phyloP scores from a whole-genome alignment of 2,329 filamentous ascomycete species.

The Macrophomina pseudophaseolina region DNA sequence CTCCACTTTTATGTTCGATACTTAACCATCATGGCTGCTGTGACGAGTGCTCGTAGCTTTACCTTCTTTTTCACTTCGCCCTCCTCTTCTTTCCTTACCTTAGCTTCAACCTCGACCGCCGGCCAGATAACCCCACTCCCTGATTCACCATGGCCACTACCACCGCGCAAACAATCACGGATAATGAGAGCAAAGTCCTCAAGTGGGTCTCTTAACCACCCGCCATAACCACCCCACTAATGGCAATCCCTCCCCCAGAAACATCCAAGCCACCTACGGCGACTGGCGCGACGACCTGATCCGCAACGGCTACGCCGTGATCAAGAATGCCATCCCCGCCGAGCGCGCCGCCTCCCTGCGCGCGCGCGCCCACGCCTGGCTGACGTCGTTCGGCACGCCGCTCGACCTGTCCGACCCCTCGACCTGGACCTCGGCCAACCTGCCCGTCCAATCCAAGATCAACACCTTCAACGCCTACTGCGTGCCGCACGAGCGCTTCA shows the following conservation, averaged over 20 bases:
- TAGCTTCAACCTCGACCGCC: background rate
- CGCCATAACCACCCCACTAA: background rate
- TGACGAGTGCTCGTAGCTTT: background rate
- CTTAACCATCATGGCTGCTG: background rate
- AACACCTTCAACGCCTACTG: conserved; percentile 41
- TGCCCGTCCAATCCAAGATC: conserved; percentile 42
- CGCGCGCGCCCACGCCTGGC: conserved; percentile 49
- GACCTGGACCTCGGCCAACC: conserved; percentile 44
- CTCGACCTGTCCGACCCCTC: conserved; percentile 44
- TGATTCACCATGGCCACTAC: conserved; percentile 1
- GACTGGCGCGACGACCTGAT: conserved; percentile 52
- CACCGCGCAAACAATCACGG: background rate
- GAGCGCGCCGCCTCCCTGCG: conserved; percentile 49
- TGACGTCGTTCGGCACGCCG: conserved; percentile 48
- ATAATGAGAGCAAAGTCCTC: background rate
- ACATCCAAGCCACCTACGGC: conserved; percentile 33
- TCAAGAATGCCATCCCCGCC: conserved; percentile 47
- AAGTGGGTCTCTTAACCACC: background rate
- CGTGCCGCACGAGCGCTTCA: conserved; percentile 47
- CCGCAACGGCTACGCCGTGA: conserved; percentile 47
- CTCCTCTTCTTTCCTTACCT: background rate
- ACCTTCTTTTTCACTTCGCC: background rate
- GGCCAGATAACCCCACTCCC: conserved; percentile 1
- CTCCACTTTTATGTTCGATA: background rate
- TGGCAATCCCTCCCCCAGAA: background rate